Evolutionary conservation across 164 flowering plant species (phyloP).

Genomic region (Macadamia tetraphylla): DNA sequence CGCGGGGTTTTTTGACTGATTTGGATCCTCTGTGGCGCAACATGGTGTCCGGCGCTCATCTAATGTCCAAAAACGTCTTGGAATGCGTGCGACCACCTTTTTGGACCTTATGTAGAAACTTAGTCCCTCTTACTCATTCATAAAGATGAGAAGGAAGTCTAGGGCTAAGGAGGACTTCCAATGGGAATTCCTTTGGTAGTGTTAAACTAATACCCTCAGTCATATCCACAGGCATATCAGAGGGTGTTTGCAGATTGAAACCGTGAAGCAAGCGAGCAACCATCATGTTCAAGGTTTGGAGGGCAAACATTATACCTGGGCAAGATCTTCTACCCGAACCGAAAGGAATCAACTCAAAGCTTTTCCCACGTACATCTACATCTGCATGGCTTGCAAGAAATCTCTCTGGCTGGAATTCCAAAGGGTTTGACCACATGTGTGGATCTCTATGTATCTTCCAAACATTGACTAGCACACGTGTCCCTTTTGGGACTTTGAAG

Average conservation of each 20-base stretch:
- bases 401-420: background rate
- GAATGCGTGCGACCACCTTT: too few relatives aligned
- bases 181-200: background rate
- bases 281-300: background rate
- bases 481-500: background rate
- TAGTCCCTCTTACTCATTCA: too few relatives aligned
- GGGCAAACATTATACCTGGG: conserved; percentile 1
- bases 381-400: background rate
- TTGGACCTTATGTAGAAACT: too few relatives aligned
- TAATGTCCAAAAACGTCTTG: too few relatives aligned
- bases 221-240: conserved; percentile 1
- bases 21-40: too few relatives aligned
- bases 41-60: too few relatives aligned
- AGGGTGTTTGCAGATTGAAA: background rate
- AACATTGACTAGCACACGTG: background rate
- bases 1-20: too few relatives aligned
- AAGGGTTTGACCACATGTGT: too few relatives aligned
- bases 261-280: background rate
- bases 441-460: background rate
- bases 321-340: background rate
- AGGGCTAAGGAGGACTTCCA: conserved; percentile 1
- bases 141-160: conserved; percentile 1
- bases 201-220: background rate
- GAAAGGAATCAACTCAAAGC: background rate
- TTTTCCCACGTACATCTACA: background rate